A percentile compares a stretch with the other conserved stretches of the same genome.
Evolutionary conservation across 2,329 filamentous ascomycete genomes (phyloP).

Genomic region (Aspergillus japonicus): DNA sequence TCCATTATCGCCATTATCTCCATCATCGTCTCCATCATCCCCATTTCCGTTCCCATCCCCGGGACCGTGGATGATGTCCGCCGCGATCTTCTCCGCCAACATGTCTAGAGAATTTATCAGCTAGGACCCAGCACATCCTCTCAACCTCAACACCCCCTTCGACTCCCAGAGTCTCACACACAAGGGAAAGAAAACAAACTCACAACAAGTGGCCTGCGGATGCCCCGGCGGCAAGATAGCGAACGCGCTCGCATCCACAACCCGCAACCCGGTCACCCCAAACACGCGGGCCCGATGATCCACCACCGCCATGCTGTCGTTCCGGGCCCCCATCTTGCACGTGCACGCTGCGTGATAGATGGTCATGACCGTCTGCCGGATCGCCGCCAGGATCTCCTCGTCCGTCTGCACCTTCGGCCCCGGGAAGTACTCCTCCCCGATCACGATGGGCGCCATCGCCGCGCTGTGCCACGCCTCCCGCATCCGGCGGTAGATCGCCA

Average conservation of each 20-base stretch:
- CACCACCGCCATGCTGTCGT: slow-evolving; percentile 35
- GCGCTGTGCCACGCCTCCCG: slow-evolving; percentile 36
- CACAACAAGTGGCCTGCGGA: slow-evolving; percentile 8
- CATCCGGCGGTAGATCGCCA: slow-evolving; percentile 43
- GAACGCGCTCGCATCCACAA: slow-evolving; percentile 12
- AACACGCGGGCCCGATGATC: slow-evolving; percentile 32
- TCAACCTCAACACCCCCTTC: not conserved
- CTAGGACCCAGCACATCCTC: too few relatives aligned
- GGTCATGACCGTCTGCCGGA: slow-evolving; percentile 26
- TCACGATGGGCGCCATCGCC: slow-evolving; percentile 18
- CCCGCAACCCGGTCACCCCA: slow-evolving; percentile 24
- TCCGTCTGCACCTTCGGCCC: slow-evolving; percentile 41
- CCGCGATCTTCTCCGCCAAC: slow-evolving; percentile 15
- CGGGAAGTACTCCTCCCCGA: slow-evolving; percentile 36
- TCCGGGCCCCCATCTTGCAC: slow-evolving; percentile 39
- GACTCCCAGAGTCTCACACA: too few relatives aligned
- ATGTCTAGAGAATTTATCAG: not conserved
- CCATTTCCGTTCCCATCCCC: not conserved
- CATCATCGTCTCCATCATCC: not conserved
- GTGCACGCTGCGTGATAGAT: slow-evolving; percentile 38
- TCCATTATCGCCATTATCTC: not conserved
- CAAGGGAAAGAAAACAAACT: not conserved
- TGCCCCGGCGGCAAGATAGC: slow-evolving; percentile 11
- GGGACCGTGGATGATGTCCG: slow-evolving; percentile 5
- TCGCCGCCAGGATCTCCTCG: slow-evolving; percentile 38